Base-by-base conservation (phyloP, 2,329 filamentous ascomycete species). In the Fusarium albosuccineum region DNA sequence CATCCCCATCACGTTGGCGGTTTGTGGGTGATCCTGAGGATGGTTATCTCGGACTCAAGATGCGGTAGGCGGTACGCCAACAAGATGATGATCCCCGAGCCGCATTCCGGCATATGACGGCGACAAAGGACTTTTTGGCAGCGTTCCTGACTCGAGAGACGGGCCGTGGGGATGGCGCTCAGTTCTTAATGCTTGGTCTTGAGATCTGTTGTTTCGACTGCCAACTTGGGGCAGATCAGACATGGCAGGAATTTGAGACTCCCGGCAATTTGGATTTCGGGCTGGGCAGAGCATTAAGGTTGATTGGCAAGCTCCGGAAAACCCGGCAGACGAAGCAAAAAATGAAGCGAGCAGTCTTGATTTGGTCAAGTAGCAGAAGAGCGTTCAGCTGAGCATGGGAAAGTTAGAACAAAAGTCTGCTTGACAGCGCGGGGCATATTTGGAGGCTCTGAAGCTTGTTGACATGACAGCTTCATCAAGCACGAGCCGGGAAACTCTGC, bases 321-420 rank as follows among this genome's bases (percentile, higher is more conserved):
- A 34, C 54, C 54, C 36, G 54, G 54, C 14, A 50, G 14, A 42
- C 17, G 45, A 57, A 57, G 27, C 36, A 42, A 42, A 29, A 26
- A 49, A 29, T 30, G 34, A 51, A 29, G 22, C 27, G 27, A 29
- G 16, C 44, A 49, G 14, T 41, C 42, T n/a, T 17, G 52, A 45
- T 49, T 49, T 37, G 30, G 30, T 34, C 7, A 37, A 39, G n/a
- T 17, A 33, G 22, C 34, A 60, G 16, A 41, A 33, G 54, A 40
- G 34, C 17, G 9, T n/a, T 34, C 45, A 33, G 56, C 46, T 53
- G 37, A 53, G 44, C 17, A 46, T 49, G 17, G 42, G n/a, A 26
- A 34, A 46, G n/a, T 53, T 41, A 33, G n/a, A 37, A 40, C 11
- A 29, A 56, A 64, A 49, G 53, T 41, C 44, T 64, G 45, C 50